A percentile compares a stretch with the other conserved stretches of the same genome.
phyloP scores from a whole-genome alignment of 2,329 filamentous ascomycete genomes.

The Thielaviopsis euricoi region DNA sequence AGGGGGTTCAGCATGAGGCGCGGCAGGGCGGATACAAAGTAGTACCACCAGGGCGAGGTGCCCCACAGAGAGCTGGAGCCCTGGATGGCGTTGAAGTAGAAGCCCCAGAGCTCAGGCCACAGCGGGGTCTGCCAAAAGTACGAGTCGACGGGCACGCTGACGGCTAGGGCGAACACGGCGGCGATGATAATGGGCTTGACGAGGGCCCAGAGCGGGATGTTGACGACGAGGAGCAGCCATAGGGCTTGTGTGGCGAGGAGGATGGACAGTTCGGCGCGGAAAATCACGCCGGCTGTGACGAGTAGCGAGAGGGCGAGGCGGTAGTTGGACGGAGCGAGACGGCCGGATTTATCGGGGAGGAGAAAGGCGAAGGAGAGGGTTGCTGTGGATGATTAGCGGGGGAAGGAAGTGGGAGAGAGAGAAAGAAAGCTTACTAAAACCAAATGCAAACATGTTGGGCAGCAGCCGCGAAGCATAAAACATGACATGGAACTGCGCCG shows the following conservation, averaged over 20 bases:
- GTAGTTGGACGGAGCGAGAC: constrained; percentile 25
- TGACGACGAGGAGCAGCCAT: constrained; percentile 41
- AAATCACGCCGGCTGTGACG: constrained; percentile 66
- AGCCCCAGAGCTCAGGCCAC: constrained; percentile 83
- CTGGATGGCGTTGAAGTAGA: constrained; percentile 79
- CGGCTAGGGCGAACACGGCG: constrained; percentile 45
- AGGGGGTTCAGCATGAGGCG: constrained; percentile 71
- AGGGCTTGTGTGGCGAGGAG: constrained; percentile 53
- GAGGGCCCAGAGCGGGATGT: constrained; percentile 38
- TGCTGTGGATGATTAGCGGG: constrained; percentile 26
- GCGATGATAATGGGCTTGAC: constrained; percentile 50
- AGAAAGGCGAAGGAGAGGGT: constrained; percentile 44
- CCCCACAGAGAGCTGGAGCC: constrained; percentile 81
- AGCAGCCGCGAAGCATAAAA: constrained; percentile 86
- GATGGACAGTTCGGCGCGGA: constrained; percentile 77
- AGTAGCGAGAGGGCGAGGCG: constrained; percentile 56
- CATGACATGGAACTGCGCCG: constrained; percentile 77
- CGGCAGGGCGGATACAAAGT: constrained; percentile 67
- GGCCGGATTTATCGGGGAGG: constrained; percentile 20
- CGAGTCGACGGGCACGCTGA: constrained; percentile 67
- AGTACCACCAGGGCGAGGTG: constrained; percentile 69
- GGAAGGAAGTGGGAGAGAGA: not conserved
- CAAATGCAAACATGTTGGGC: constrained; percentile 94
- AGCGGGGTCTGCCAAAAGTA: constrained; percentile 81
- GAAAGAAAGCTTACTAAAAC: constrained; percentile 45